Conservation (phyloP, 2,329 filamentous ascomycete species). For the Emericellopsis atlantica region DNA sequence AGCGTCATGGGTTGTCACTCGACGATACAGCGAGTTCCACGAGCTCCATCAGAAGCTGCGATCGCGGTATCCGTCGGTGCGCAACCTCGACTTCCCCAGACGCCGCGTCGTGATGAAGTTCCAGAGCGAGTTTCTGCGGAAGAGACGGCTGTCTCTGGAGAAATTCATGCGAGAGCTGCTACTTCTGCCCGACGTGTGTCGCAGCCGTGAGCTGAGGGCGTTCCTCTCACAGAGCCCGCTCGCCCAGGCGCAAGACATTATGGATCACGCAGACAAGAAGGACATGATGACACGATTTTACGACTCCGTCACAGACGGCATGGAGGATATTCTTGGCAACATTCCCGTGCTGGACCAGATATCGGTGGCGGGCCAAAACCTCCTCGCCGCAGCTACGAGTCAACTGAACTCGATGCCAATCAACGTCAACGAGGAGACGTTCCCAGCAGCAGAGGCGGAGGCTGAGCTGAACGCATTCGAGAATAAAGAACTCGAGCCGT, state of each 20-base stretch:
- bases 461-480: constrained; percentile 91
- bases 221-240: constrained; percentile 86
- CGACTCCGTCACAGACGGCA: constrained; percentile 91
- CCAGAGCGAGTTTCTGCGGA: constrained; percentile 89
- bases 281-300: constrained; percentile 93
- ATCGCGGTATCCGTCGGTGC: constrained; percentile 73
- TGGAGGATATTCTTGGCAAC: constrained; percentile 95
- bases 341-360: constrained; percentile 92
- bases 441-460: constrained; percentile 63
- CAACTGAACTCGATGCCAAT: constrained; percentile 46
- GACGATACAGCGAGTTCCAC: constrained; percentile 93
- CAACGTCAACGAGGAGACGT: constrained; percentile 36
- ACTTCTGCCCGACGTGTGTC: constrained; percentile 82
- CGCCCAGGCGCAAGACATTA: constrained; percentile 43
- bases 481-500: constrained; percentile 77
- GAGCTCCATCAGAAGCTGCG: constrained; percentile 86
- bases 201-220: constrained; percentile 79
- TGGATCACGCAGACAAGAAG: constrained; percentile 53
- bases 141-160: constrained; percentile 72
- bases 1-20: constrained; percentile 86
- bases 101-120: constrained; percentile 92
- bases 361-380: constrained; percentile 81
- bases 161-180: constrained; percentile 74
- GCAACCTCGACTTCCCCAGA: constrained; percentile 82
- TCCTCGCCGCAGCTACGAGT: constrained; percentile 64